Evolutionary conservation across 2,329 filamentous ascomycete species (phyloP).

Genomic region (Aspergillus fischeri): DNA sequence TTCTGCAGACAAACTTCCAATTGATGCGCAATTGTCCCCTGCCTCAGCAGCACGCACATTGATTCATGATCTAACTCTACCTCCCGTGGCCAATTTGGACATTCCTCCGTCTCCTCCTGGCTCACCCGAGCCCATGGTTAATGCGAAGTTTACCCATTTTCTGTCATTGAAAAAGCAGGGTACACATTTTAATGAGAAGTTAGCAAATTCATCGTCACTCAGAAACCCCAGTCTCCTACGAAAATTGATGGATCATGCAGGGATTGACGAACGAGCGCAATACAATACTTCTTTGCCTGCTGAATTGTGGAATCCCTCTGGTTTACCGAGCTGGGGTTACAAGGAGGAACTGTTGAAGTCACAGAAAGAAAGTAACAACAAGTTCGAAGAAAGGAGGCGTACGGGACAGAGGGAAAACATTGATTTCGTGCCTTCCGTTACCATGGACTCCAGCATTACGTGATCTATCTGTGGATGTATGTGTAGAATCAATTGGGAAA

Average conservation of each 20-base stretch:
- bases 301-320: constrained; percentile 38
- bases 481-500: not conserved
- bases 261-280: constrained; percentile 50
- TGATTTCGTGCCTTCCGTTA: constrained; percentile 35
- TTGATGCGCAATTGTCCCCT: constrained; percentile 38
- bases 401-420: constrained; percentile 34
- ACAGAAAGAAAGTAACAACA: constrained; percentile 37
- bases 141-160: constrained; percentile 58
- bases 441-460: constrained; percentile 1
- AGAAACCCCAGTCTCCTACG: constrained; percentile 56
- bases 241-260: constrained; percentile 57
- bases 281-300: constrained; percentile 49
- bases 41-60: constrained; percentile 47
- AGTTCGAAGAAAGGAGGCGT: constrained; percentile 32
- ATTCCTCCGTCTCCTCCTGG: constrained; percentile 46
- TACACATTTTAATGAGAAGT: constrained; percentile 60
- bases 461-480: not conserved
- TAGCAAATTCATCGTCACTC: constrained; percentile 54
- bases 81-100: constrained; percentile 42
- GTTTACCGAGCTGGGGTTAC: constrained; percentile 42
- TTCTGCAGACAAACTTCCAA: constrained; percentile 9
- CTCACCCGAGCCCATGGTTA: constrained; percentile 41
- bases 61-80: constrained; percentile 55
- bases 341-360: constrained; percentile 44
- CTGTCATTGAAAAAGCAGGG: constrained; percentile 59